Percentiles rank a stretch among this genome's conserved stretches.
phyloP scores from a whole-genome alignment of 2,329 filamentous ascomycete genomes.

The Pseudogymnoascus sp. region DNA sequence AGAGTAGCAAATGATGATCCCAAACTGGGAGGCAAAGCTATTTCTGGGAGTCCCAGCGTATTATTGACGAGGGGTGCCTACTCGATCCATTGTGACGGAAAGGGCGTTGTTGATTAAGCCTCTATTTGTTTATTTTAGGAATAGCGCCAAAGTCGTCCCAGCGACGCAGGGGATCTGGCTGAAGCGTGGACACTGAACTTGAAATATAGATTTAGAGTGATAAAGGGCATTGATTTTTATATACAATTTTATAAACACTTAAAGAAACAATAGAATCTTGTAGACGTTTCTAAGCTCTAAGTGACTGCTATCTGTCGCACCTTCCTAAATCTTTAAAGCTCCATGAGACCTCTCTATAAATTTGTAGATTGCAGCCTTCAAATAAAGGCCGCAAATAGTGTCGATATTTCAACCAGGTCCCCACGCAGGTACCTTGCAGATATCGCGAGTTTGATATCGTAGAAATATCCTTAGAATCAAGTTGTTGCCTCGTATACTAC shows the following conservation, averaged over 20 bases:
- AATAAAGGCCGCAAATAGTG: background rate
- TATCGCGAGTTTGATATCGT: constrained; percentile 1
- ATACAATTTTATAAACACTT: background rate
- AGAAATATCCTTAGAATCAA: background rate
- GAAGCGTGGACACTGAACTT: background rate
- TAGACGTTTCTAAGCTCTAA: background rate
- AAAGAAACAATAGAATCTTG: background rate
- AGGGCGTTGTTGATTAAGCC: constrained; percentile 9
- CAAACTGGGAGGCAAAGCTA: background rate
- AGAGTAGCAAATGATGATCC: background rate
- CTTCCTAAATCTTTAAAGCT: background rate
- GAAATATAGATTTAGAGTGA: background rate
- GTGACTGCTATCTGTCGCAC: background rate
- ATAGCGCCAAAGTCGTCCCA: constrained; percentile 10
- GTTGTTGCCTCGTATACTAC: background rate
- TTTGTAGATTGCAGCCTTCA: background rate
- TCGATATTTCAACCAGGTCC: background rate
- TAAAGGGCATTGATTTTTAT: background rate
- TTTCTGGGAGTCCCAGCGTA: background rate
- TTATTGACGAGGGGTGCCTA: background rate
- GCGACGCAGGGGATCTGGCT: background rate
- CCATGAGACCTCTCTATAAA: background rate
- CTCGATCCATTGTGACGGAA: constrained; percentile 9
- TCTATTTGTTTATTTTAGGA: constrained; percentile 12
- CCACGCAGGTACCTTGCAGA: constrained; percentile 3